Percentiles rank a stretch among this genome's conserved stretches.
Conservation (phyloP, 2,329 filamentous ascomycete genomes). For the Juglanconis oblonga region DNA sequence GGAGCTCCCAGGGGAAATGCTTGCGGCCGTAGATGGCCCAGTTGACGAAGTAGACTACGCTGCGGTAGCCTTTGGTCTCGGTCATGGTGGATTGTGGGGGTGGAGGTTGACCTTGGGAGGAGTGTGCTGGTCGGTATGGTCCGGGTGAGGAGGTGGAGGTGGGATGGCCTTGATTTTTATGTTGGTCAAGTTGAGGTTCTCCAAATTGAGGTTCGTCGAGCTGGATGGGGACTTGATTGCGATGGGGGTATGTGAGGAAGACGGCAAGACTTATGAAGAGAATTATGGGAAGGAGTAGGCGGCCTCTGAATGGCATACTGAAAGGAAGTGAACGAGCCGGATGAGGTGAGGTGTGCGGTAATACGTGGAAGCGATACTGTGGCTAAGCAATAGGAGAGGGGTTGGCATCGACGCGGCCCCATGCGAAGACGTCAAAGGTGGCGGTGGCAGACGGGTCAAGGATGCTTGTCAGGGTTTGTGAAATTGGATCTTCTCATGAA, state of each 20-base stretch:
- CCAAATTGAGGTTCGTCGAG: constrained; percentile 7
- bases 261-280: constrained; percentile 12
- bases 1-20: constrained; percentile 81
- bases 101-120: constrained; percentile 2
- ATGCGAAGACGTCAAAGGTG: background rate
- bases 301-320: constrained; percentile 16
- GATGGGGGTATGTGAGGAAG: constrained; percentile 7
- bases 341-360: background rate
- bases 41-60: constrained; percentile 73
- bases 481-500: background rate
- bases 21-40: constrained; percentile 87
- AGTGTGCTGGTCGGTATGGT: background rate
- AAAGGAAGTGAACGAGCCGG: background rate
- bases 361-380: constrained; percentile 3
- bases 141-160: background rate
- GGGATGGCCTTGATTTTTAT: constrained; percentile 4
- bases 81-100: constrained; percentile 33
- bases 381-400: constrained; percentile 3
- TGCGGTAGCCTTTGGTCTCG: constrained; percentile 50
- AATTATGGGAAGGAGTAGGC: constrained; percentile 5
- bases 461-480: background rate
- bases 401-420: background rate
- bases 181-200: constrained; percentile 4
- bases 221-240: constrained; percentile 6
- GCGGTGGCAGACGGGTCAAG: background rate